phyloP scores from a whole-genome alignment of 345 rosid genomes.

The Erodium maritimum region DNA sequence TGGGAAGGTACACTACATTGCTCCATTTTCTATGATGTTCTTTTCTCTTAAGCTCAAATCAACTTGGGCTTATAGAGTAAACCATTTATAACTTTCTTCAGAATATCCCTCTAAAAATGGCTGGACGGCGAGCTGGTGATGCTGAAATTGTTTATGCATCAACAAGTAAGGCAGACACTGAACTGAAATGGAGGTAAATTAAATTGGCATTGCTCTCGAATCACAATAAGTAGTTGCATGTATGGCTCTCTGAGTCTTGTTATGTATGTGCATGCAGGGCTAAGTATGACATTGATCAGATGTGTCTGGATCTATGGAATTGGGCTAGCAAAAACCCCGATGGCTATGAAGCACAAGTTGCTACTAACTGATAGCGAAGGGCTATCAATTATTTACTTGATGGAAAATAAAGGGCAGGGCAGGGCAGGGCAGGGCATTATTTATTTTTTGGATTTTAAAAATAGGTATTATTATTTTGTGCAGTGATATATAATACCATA shows the following conservation, averaged over 20 bases:
- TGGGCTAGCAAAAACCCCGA: constrained; percentile 94
- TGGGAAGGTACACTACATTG: constrained; percentile 50
- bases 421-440: no score
- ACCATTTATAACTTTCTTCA: constrained; percentile 5
- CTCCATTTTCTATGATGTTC: background rate
- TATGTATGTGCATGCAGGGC: constrained; percentile 38
- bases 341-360: constrained; percentile 54
- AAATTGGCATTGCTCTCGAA: no score
- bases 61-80: no score
- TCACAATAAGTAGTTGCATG: background rate
- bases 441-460: background rate
- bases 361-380: constrained; percentile 7
- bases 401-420: no score
- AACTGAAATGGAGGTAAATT: constrained; percentile 74
- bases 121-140: constrained; percentile 79
- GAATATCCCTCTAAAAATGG: constrained; percentile 66
- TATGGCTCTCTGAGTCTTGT: background rate
- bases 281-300: constrained; percentile 68
- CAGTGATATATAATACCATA: background rate
- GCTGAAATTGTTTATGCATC: constrained; percentile 87
- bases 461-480: background rate
- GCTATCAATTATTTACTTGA: no score
- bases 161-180: constrained; percentile 57
- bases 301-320: constrained; percentile 94
- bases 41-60: no score